phyloP scores from a whole-genome alignment of 371 early-diverging fungal species.

The Actinomucor elegans region DNA sequence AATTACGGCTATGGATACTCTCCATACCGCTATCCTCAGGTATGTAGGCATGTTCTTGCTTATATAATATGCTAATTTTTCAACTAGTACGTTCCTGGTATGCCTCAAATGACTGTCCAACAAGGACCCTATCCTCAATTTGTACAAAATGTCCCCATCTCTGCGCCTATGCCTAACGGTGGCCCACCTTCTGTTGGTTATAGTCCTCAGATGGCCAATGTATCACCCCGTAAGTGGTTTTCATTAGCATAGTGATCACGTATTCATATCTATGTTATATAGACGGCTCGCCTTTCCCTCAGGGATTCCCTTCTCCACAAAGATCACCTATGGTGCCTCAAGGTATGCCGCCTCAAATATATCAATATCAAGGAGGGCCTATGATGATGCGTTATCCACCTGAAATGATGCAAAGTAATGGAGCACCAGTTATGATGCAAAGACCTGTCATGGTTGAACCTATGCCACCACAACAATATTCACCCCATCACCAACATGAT shows the following conservation, averaged over 20 bases:
- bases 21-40: constrained; percentile 47
- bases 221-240: constrained; percentile 41
- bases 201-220: constrained; percentile 49
- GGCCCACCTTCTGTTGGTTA: constrained; percentile 38
- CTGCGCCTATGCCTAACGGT: constrained; percentile 35
- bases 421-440: constrained; percentile 31
- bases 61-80: too few relatives aligned
- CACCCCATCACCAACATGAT: constrained; percentile 25
- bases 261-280: too few relatives aligned
- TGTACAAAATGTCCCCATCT: constrained; percentile 40
- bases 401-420: constrained; percentile 48
- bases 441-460: constrained; percentile 37
- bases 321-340: constrained; percentile 53
- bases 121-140: constrained; percentile 51
- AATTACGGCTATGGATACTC: constrained; percentile 49
- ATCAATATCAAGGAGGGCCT: constrained; percentile 52
- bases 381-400: constrained; percentile 59
- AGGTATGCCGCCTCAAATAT: constrained; percentile 54
- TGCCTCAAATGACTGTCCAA: constrained; percentile 44
- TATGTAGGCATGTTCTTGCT: too few relatives aligned
- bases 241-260: too few relatives aligned
- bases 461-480: constrained; percentile 23
- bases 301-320: constrained; percentile 50
- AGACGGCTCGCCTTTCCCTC: constrained; percentile 51
- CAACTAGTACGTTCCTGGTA: constrained; percentile 38